Evolutionary conservation across 331 rosid genomes (phyloP).

Genomic region (Malus hybrid): DNA sequence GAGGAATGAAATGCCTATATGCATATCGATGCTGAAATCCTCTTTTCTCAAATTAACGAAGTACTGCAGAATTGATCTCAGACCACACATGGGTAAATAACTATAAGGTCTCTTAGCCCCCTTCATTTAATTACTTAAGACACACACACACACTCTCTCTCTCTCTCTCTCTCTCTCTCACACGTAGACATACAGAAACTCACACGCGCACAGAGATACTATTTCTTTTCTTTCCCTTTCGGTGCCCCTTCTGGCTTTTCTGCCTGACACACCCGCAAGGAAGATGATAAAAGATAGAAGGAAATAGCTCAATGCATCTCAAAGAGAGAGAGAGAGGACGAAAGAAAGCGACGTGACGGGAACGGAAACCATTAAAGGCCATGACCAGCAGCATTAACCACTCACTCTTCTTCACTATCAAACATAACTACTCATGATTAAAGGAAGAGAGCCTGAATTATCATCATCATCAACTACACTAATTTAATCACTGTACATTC

Average conservation of each 20-base stretch:
- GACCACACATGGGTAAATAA: constrained; percentile 38
- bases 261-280: constrained; percentile 58
- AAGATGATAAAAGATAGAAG: constrained; percentile 64
- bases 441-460: constrained; percentile 6
- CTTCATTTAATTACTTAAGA: constrained; percentile 17
- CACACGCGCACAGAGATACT: neutral
- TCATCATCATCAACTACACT: neutral
- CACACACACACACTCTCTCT: neutral
- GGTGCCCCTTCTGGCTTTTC: constrained; percentile 51
- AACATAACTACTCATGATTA: constrained; percentile 11
- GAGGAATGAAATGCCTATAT: neutral
- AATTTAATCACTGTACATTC: neutral
- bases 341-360: constrained; percentile 91
- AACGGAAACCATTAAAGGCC: constrained; percentile 67
- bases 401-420: constrained; percentile 4
- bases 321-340: constrained; percentile 14
- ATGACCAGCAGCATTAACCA: constrained; percentile 19
- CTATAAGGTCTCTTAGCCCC: constrained; percentile 2
- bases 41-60: neutral
- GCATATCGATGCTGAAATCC: neutral
- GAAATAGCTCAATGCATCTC: neutral
- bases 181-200: neutral
- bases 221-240: constrained; percentile 4
- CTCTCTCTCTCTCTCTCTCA: constrained; percentile 23
- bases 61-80: neutral